Conservation (phyloP, 345 rosid species). For the Gossypium sturtianum region DNA sequence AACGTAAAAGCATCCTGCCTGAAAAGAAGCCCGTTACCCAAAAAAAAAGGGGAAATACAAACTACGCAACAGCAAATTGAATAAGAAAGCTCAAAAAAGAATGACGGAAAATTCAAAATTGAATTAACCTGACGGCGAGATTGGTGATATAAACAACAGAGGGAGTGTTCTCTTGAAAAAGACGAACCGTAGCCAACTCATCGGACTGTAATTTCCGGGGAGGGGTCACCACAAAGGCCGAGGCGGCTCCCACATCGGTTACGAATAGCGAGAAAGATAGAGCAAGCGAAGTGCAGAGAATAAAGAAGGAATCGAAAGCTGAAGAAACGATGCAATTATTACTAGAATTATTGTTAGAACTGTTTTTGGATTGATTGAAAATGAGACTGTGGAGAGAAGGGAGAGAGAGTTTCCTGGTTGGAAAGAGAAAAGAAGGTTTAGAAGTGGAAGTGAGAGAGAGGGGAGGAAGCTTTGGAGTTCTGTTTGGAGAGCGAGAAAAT, state of each 20-base stretch:
- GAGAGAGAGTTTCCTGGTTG: slow-evolving; percentile 16
- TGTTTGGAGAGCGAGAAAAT: slow-evolving; percentile 36
- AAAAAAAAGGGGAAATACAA: not conserved
- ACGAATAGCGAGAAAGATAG: slow-evolving; percentile 55
- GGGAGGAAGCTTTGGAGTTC: slow-evolving; percentile 1
- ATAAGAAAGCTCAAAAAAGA: not conserved
- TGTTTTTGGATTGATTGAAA: not conserved
- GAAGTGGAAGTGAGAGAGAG: slow-evolving; percentile 9
- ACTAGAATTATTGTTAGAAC: not conserved
- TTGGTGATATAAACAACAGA: slow-evolving; percentile 93
- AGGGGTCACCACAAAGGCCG: slow-evolving; percentile 64
- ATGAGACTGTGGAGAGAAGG: not conserved
- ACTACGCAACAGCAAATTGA: not conserved
- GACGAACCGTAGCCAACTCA: slow-evolving; percentile 88
- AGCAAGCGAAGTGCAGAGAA: slow-evolving; percentile 54
- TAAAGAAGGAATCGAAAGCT: slow-evolving; percentile 7
- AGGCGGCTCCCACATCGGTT: slow-evolving; percentile 48
- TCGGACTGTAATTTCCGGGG: slow-evolving; percentile 72
- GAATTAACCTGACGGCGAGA: slow-evolving; percentile 63
- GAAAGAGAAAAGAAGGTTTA: slow-evolving; percentile 17
- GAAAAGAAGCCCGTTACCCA: slow-evolving; percentile 5
- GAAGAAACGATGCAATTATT: slow-evolving; percentile 7
- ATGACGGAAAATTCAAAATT: not conserved
- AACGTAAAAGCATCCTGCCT: slow-evolving; percentile 96
- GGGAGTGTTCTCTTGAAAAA: slow-evolving; percentile 93